Evolutionary conservation across 768 basidiomycete species (phyloP).

Genomic region (Macrolepiota dolichaula): DNA sequence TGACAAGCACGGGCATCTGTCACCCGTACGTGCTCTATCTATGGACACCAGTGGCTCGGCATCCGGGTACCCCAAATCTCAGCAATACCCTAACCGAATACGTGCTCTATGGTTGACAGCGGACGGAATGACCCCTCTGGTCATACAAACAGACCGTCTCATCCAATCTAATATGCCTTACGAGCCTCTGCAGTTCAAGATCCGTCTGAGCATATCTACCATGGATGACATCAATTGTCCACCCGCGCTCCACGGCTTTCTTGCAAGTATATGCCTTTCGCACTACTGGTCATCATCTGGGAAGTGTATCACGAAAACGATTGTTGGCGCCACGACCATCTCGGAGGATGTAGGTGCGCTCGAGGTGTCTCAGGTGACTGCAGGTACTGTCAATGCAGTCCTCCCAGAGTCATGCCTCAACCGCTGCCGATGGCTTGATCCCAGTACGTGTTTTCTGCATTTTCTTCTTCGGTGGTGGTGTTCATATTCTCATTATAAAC

Average conservation of each 20-base stretch:
- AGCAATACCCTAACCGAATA: conserved; percentile 26
- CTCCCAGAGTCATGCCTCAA: conserved; percentile 67
- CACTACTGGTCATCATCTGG: conserved; percentile 50
- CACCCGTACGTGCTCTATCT: conserved; percentile 2
- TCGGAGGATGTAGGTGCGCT: conserved; percentile 52
- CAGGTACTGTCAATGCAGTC: conserved; percentile 49
- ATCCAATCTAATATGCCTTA: conserved; percentile 13
- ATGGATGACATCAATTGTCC: conserved; percentile 50
- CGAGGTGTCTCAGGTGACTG: conserved; percentile 42
- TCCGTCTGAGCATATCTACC: conserved; percentile 56
- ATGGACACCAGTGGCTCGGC: conserved; percentile 37
- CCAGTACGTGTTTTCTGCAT: conserved; percentile 42
- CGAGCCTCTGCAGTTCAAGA: conserved; percentile 36
- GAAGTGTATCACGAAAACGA: conserved; percentile 62
- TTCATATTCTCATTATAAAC: conserved; percentile 17
- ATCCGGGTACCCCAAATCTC: conserved; percentile 14
- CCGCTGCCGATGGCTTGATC: conserved; percentile 69
- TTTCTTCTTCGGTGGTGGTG: conserved; percentile 18
- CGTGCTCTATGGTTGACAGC: conserved; percentile 52
- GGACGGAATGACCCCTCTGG: conserved; percentile 65
- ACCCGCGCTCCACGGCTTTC: conserved; percentile 62
- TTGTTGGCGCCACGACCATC: conserved; percentile 45
- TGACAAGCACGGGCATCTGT: conserved; percentile 6
- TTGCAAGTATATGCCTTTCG: conserved; percentile 52
- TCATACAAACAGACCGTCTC: conserved; percentile 56